Base-by-base conservation (phyloP, 2,329 filamentous ascomycete genomes). In the Fusarium sp. region DNA sequence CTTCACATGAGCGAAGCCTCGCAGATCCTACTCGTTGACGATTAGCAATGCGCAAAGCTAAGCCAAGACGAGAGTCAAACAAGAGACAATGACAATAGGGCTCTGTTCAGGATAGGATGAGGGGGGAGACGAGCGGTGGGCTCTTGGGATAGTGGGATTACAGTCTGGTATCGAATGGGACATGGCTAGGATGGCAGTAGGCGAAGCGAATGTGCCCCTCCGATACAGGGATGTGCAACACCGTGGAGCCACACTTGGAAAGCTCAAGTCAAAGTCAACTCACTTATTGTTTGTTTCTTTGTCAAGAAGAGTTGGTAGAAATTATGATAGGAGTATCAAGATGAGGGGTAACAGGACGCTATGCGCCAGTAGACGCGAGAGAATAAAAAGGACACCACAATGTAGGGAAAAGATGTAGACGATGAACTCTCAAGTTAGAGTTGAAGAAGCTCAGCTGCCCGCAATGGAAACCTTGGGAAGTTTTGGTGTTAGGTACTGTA, bases 201-300 rank as follows among this genome's bases (percentile, higher is more conserved):
- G 73, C 59, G 60, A 75, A 75, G 73, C 73, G 73, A 75, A 75
- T 49, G 71, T 75, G 73, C 73, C 73, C 73, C 73, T 75, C 73
- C 62, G 67, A 58, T 67, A 73, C 73, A 75, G 71, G 73, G 73
- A 69, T 75, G 67, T 65, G 55, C 51, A 69, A 70, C 51, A 61
- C 62, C 72, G 68, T 74, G 72, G 72, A 72, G 72, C 72, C 72
- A 74, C 72, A 72, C 55, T 67, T 60, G 55, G 27, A 67, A 62
- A 62, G 69, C 69, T 72, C 51, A 66, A 68, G 53, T 52, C 24
- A 34, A 67, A 60, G 46, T 44, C 24, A 45, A 70, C 65, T 70
- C 24, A 72, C 69, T 59, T 27, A 29, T 49, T 45, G 44, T 30
- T 58, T 38, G 45, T 65, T 41, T 66, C 34, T 61, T 51, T 15